Percentiles rank a stretch among this genome's conserved stretches.
Conservation (phyloP, 2,329 filamentous ascomycete species). For the Aotearoamyces nothofagi region DNA sequence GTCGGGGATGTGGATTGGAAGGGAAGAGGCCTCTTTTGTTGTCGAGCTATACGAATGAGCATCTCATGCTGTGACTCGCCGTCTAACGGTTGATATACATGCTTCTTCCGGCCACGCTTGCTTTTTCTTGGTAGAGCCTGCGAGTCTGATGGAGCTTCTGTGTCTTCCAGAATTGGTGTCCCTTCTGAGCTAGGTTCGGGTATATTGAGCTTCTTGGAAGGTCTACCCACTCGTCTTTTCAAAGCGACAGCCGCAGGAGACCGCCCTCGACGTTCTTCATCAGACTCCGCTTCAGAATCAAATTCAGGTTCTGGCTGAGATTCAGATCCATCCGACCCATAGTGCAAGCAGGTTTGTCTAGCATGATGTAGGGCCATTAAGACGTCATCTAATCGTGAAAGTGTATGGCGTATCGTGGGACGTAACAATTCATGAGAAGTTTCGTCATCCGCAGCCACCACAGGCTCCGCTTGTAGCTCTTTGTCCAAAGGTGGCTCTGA, state of each 20-base stretch:
- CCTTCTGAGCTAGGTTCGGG: no score
- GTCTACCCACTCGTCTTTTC: no score
- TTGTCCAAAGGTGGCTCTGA: conserved; percentile 2
- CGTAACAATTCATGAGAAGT: conserved; percentile 46
- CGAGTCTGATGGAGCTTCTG: no score
- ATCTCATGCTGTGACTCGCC: conserved; percentile 32
- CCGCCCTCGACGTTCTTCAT: not conserved
- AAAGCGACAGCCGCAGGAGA: no score
- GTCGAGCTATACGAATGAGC: conserved; percentile 29
- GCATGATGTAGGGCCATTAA: conserved; percentile 56
- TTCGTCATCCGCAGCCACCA: conserved; percentile 56
- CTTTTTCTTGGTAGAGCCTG: no score
- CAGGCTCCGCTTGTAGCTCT: no score
- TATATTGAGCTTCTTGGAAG: no score
- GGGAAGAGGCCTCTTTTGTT: conserved; percentile 24
- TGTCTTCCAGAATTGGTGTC: no score
- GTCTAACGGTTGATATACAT: conserved; percentile 24
- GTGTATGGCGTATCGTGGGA: conserved; percentile 54
- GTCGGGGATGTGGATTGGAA: conserved; percentile 20
- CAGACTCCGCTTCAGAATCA: conserved; percentile 10
- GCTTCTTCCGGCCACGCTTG: conserved; percentile 4
- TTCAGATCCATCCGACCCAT: conserved; percentile 14
- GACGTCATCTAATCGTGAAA: conserved; percentile 53
- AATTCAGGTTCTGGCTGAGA: conserved; percentile 18
- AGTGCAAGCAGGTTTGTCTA: conserved; percentile 35